These are phyloP conservation scores for Crepidotus variabilis DNA, from an alignment of 768 basidiomycete genomes.

Conservation along the genomic window DNA sequence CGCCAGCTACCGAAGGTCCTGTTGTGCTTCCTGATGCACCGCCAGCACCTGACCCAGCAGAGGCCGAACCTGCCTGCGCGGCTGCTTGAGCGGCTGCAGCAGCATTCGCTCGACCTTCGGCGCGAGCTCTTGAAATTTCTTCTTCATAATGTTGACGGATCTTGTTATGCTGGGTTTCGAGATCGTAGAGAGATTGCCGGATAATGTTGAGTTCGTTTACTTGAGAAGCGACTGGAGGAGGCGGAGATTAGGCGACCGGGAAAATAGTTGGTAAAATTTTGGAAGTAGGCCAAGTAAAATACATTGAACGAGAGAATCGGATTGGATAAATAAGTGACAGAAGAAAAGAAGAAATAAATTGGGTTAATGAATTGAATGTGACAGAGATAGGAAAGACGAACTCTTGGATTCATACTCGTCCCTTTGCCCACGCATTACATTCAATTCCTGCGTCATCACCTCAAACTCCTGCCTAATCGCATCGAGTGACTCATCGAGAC, in stretches of 20 bases:
- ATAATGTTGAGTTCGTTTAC: slow-evolving; percentile 90
- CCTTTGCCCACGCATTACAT: slow-evolving; percentile 65
- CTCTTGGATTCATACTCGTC: slow-evolving; percentile 92
- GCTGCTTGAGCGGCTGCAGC: slow-evolving; percentile 14
- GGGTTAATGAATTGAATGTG: slow-evolving; percentile 1
- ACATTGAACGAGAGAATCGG: not conserved
- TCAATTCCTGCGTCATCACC: slow-evolving; percentile 60
- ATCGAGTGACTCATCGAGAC: slow-evolving; percentile 79
- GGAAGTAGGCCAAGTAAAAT: not conserved
- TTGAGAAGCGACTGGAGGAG: slow-evolving; percentile 62
- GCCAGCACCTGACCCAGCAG: slow-evolving; percentile 11
- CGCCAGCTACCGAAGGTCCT: not conserved
- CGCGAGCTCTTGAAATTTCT: slow-evolving; percentile 68
- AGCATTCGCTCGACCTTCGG: slow-evolving; percentile 52
- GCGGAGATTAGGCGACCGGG: not conserved
- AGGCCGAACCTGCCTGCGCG: slow-evolving; percentile 9
- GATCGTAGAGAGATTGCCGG: slow-evolving; percentile 85
- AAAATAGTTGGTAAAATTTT: not conserved
- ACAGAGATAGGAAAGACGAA: slow-evolving; percentile 31
- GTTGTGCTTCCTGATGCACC: slow-evolving; percentile 2
- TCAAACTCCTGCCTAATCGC: slow-evolving; percentile 85
- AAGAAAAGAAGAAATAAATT: slow-evolving; percentile 4
- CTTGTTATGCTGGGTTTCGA: slow-evolving; percentile 86
- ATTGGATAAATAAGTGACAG: not conserved
- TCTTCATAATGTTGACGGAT: slow-evolving; percentile 85